Evolutionary conservation across 371 early-diverging fungal species (phyloP).

Genomic region (Mucor mucedo): DNA sequence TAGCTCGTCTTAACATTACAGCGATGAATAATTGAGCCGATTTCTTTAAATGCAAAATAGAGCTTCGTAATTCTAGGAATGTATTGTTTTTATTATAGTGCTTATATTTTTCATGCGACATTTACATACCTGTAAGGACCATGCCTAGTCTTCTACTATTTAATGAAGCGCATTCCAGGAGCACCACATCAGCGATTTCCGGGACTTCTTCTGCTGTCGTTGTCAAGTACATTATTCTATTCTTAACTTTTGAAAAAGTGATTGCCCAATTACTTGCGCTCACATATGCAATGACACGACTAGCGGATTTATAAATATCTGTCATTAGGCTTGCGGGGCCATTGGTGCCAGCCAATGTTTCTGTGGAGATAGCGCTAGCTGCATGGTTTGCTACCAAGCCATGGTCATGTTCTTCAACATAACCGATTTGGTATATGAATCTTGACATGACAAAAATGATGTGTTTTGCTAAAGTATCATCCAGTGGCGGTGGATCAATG

Average conservation of each 20-base stretch:
- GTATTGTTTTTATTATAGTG: background rate
- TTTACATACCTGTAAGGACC: slow-evolving; percentile 61
- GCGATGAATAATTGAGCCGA: slow-evolving; percentile 67
- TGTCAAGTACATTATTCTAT: slow-evolving; percentile 53
- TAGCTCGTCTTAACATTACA: slow-evolving; percentile 67
- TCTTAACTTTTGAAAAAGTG: slow-evolving; percentile 69
- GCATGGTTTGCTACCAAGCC: slow-evolving; percentile 38
- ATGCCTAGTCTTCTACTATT: slow-evolving; percentile 67
- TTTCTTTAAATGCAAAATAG: slow-evolving; percentile 59
- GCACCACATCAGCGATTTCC: slow-evolving; percentile 66
- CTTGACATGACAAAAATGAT: slow-evolving; percentile 61
- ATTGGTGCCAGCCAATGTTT: slow-evolving; percentile 15
- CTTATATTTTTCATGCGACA: background rate
- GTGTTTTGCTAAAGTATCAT: slow-evolving; percentile 69
- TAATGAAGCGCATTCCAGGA: slow-evolving; percentile 71
- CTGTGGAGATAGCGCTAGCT: slow-evolving; percentile 19
- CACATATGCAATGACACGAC: slow-evolving; percentile 72
- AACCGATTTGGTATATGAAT: slow-evolving; percentile 57
- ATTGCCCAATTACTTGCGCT: slow-evolving; percentile 82
- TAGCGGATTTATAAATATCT: slow-evolving; percentile 65
- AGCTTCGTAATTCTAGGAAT: slow-evolving; percentile 55
- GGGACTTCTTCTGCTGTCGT: slow-evolving; percentile 60
- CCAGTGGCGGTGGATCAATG: slow-evolving; percentile 76
- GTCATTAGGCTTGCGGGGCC: slow-evolving; percentile 34
- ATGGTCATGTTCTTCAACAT: slow-evolving; percentile 27